phyloP scores from a whole-genome alignment of 225 moss, liverwort and hornwort genomes.

The Ulota crispa region DNA sequence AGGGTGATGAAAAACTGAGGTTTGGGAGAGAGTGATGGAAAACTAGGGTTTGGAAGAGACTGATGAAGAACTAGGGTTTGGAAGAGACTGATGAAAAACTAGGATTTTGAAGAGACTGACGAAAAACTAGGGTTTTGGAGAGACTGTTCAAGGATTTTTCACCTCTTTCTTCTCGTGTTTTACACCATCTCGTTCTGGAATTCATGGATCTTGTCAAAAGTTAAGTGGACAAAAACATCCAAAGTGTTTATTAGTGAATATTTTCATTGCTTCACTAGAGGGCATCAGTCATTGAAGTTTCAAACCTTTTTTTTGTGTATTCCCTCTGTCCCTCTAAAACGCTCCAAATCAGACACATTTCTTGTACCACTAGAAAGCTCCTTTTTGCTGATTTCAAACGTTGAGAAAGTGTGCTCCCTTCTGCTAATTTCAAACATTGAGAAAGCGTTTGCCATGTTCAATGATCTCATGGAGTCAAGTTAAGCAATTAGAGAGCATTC shows the following conservation, averaged over 20 bases:
- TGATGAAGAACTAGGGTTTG: not conserved
- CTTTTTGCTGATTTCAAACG: too few relatives aligned
- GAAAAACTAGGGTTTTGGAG: too few relatives aligned
- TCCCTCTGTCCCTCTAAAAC: too few relatives aligned
- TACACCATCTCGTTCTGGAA: not conserved
- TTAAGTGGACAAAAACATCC: not conserved
- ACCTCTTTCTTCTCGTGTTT: not conserved
- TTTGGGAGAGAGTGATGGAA: too few relatives aligned
- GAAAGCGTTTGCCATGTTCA: too few relatives aligned
- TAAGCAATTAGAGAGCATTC: too few relatives aligned
- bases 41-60: not conserved
- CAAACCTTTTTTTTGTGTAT: not conserved
- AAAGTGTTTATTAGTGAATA: not conserved
- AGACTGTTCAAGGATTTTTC: not conserved
- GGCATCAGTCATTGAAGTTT: not conserved
- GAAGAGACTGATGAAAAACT: not conserved
- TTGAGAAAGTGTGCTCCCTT: too few relatives aligned
- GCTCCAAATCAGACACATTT: too few relatives aligned
- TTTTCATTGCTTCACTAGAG: not conserved
- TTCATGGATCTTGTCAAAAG: not conserved
- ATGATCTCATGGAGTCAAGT: too few relatives aligned
- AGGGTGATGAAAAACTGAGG: not conserved
- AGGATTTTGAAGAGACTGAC: conserved; percentile 16
- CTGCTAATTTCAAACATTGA: too few relatives aligned
- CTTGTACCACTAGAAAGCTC: too few relatives aligned